Base-by-base conservation (phyloP, 75 land plant genomes). In the Larix kaempferi region DNA sequence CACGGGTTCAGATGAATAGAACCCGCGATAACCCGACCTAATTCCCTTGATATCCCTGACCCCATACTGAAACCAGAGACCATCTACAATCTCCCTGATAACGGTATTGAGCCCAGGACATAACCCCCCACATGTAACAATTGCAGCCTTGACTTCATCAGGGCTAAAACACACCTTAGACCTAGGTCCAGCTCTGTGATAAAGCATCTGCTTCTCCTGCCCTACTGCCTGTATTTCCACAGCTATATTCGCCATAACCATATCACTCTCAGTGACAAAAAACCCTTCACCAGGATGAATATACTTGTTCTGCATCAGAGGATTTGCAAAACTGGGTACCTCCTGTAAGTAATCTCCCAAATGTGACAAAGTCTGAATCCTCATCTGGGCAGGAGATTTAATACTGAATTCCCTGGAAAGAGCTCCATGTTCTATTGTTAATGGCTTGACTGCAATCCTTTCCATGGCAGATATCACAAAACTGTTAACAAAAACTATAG, bases 241-340 rank as follows among this genome's bases (percentile, higher is more conserved):
- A 80, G 80, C 57, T 78, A 85, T 81, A 76, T 87, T 79, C 55
- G 84, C 85, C 76, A 87, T 89, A 73, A 93, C 69, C 83, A 89
- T 77, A 65, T 93, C 91, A 60, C 80, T 37, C 33, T 81, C 72
- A 59, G 79, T 52, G 76, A 91, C 66, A 83, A 82, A 93, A 86
- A 93, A 93, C 26, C 84, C 89, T 35, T 75, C 74, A 22, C 75
- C 26, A 3, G 93, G 91, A 72, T 79, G 87, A 78, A 78, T 91
- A 78, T 73, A 88, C 17, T 63, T 77, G 86, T 83, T 88, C 73
- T 59, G 44, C 61, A 84, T 77, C 15, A 92, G 78, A 11, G 94
- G 94, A 84, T 87, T 89, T 17, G 85, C 23, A 84, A 29, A 61
- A 72, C 76, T 63, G 44, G 85, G 63, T 74, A 89, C 79, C 78